Base-by-base conservation (phyloP, 2,329 filamentous ascomycete genomes). In the Penicillium sp. region DNA sequence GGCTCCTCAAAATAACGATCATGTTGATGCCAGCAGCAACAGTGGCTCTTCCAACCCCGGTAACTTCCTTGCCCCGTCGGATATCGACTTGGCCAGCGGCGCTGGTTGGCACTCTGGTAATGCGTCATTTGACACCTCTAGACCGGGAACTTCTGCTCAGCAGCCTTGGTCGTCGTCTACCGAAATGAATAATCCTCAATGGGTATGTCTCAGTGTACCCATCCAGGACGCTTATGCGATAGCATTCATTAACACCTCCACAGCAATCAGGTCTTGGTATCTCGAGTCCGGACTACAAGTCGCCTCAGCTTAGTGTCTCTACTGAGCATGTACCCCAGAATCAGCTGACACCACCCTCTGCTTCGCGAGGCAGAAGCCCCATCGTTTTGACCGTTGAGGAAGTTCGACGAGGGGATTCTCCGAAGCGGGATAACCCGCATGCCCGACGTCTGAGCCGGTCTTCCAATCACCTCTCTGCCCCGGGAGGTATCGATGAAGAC, bases 391-490 rank as follows among this genome's bases (percentile, higher is more conserved):
- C 64, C 25, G 59, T 72, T 2, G 68, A 68, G 17, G 65, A 48
- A 26, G 64, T 61, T 35, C 60, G 60, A 14, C 57, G 65, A 14
- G 68, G 67, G 4, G 68, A 71, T 48, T 70, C 68, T 1, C 67
- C 67, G 3, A 50, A 60, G 38, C 55, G 52, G 14, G 48, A 50
- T n/a, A 45, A 42, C 20, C 13, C 36, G 7, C 34, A 45, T 16
- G 41, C 42, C 17, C 52, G 57, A 36, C 56, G 54, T 26, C 48
- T 47, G 11, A 63, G 60, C 36, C 57, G 59, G 33, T 62, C 61
- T 7, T 59, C 59, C 1, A 50, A 43, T 8, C 61, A 67, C 44
- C 56, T 69, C 35, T 61, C 64, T 9, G 18, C 18, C 8, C 62
- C 63, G 2, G 50, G 50, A 4, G 54, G 50, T 8, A 37, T 41